These are phyloP conservation scores for Suhomyces yuchorum DNA, from an alignment of 1,139 yeast genomes.

Conservation along the genomic window DNA sequence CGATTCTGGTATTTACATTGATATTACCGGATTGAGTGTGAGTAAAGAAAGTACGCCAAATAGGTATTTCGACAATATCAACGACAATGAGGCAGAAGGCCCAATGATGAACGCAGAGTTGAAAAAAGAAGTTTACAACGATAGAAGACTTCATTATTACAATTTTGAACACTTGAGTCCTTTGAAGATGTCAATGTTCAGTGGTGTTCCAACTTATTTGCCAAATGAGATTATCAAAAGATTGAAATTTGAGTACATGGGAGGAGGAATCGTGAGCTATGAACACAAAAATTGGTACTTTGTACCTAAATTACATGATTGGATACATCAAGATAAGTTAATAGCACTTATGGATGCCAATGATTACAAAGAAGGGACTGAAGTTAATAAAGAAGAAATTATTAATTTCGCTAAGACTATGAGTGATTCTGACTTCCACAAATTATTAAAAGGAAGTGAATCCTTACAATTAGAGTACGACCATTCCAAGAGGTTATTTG, in stretches of 20 bases:
- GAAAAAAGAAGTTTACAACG: conserved; percentile 22
- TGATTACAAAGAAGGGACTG: conserved; percentile 15
- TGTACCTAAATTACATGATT: conserved; percentile 30
- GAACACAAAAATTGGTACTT: conserved; percentile 30
- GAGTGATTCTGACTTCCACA: conserved; percentile 29
- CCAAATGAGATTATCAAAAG: conserved; percentile 20
- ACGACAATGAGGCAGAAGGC: conserved; percentile 17
- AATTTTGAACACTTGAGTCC: conserved; percentile 27
- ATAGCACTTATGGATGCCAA: conserved; percentile 9
- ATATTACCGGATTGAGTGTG: conserved; percentile 28
- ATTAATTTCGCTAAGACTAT: conserved; percentile 17
- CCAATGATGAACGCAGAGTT: conserved; percentile 16
- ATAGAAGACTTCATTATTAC: conserved; percentile 27
- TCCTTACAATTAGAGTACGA: conserved; percentile 41
- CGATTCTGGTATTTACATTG: conserved; percentile 31
- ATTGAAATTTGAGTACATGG: conserved; percentile 22
- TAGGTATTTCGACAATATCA: conserved; percentile 12
- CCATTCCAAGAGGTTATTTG: conserved; percentile 38
- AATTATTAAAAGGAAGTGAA: conserved; percentile 36
- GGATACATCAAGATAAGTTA: conserved; percentile 23
- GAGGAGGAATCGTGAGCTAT: conserved; percentile 23
- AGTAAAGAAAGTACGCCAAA: conserved; percentile 17
- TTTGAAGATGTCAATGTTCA: conserved; percentile 22
- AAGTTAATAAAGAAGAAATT: conserved; percentile 16
- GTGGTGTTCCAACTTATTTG: conserved; percentile 24